These are phyloP conservation scores for Globisporangium irregulare DNA, from an alignment of 352 stramenopile genomes.

Conservation along the genomic window DNA sequence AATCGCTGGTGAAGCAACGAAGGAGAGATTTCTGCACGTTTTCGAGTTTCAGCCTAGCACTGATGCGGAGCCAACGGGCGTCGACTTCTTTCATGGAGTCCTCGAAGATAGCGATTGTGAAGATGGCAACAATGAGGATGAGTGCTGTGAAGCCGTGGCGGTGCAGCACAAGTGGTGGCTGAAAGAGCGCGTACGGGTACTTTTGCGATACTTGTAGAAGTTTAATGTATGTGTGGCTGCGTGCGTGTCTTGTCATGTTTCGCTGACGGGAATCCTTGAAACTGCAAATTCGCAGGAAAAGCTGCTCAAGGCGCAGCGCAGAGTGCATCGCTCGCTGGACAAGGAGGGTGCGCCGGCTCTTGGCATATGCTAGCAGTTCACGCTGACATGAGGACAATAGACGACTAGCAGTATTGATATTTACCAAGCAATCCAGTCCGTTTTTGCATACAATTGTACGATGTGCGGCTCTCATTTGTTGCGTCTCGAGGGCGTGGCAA, in stretches of 20 bases:
- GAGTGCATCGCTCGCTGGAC: slow-evolving; percentile 10
- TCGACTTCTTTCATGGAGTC: slow-evolving; percentile 5
- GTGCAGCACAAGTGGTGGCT: slow-evolving; percentile 13
- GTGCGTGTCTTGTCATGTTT: background rate
- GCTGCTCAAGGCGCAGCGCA: slow-evolving; percentile 10
- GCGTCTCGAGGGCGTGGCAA: slow-evolving; percentile 20
- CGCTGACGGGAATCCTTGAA: background rate
- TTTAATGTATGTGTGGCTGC: background rate
- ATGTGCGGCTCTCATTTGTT: slow-evolving; percentile 17
- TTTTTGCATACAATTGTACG: background rate
- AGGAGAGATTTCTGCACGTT: background rate
- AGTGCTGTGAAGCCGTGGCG: slow-evolving; percentile 1
- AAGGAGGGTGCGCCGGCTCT: background rate
- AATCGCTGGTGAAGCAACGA: background rate
- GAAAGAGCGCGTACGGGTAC: slow-evolving; percentile 8
- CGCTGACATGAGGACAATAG: background rate
- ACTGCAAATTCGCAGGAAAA: slow-evolving; percentile 4
- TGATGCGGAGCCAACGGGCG: background rate
- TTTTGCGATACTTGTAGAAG: background rate
- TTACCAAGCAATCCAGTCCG: background rate
- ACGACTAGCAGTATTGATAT: background rate
- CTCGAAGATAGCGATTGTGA: background rate
- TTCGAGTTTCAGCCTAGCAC: slow-evolving; percentile 13
- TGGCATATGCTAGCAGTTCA: background rate
- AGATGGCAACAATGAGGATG: background rate